Percentiles rank a stretch among this genome's conserved stretches.
Conservation (phyloP, 176 grass and related monocot species). For the Oryza brachyantha region DNA sequence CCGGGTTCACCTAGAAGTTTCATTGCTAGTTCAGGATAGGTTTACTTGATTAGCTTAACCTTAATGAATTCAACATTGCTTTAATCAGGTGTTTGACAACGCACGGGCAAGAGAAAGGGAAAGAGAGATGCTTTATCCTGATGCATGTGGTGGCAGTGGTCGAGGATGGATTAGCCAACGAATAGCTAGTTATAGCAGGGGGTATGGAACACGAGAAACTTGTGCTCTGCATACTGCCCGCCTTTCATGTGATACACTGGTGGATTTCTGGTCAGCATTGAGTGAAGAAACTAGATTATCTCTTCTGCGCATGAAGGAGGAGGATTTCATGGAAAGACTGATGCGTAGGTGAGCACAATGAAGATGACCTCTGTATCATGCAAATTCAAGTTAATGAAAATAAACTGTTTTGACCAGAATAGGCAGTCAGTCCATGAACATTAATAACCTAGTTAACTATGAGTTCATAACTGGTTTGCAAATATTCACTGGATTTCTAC, state of each 20-base stretch:
- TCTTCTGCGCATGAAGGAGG: conserved; percentile 93
- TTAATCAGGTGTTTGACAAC: conserved; percentile 95
- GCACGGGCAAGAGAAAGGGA: conserved; percentile 88
- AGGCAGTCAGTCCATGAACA: conserved; percentile 6
- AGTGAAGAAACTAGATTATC: conserved; percentile 86
- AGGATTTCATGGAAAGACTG: conserved; percentile 95
- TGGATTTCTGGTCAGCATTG: conserved; percentile 94
- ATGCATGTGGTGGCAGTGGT: conserved; percentile 89
- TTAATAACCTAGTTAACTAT: conserved; percentile 1
- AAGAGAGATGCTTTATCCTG: conserved; percentile 95
- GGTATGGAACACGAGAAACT: conserved; percentile 72
- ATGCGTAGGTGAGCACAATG: conserved; percentile 72
- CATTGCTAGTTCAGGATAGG: background rate
- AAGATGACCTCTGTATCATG: background rate
- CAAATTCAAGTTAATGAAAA: conserved; percentile 9
- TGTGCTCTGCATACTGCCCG: conserved; percentile 93
- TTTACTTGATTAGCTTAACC: conserved; percentile 12
- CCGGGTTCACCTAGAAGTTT: conserved; percentile 11
- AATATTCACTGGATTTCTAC: background rate
- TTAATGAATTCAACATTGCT: conserved; percentile 11
- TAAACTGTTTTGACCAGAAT: background rate
- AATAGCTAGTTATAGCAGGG: conserved; percentile 66
- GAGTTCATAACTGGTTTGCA: conserved; percentile 19
- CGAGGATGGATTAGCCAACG: conserved; percentile 98
- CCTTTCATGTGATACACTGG: conserved; percentile 87